These are phyloP conservation scores for Trichoderma guizhouense DNA, from an alignment of 2,329 filamentous ascomycete genomes.

Conservation along the genomic window DNA sequence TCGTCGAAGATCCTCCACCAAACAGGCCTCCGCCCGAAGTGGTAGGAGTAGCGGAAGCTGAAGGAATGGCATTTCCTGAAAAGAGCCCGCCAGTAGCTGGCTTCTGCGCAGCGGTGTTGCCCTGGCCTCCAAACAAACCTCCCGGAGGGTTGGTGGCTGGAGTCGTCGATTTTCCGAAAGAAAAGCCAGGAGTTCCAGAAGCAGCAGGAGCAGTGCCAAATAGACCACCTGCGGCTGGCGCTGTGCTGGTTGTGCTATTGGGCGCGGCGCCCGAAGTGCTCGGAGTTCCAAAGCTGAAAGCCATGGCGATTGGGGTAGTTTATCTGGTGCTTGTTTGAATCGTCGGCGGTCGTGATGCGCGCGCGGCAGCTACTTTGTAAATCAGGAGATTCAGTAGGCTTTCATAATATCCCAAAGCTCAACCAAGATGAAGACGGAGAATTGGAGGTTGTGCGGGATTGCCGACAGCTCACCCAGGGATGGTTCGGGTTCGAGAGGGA, in stretches of 20 bases:
- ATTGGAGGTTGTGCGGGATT: background rate
- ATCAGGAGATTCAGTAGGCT: conserved; percentile 8
- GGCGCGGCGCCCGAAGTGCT: conserved; percentile 33
- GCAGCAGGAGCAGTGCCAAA: conserved; percentile 36
- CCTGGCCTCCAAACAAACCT: conserved; percentile 32
- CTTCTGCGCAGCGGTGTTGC: conserved; percentile 30
- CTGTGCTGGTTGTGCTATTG: conserved; percentile 34
- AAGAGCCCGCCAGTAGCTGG: conserved; percentile 28
- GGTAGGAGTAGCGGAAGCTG: conserved; percentile 30
- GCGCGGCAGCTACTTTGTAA: background rate
- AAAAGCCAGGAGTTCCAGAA: conserved; percentile 36
- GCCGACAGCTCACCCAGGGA: conserved; percentile 8
- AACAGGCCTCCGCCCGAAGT: conserved; percentile 28
- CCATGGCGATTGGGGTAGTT: conserved; percentile 30
- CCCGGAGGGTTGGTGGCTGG: conserved; percentile 29
- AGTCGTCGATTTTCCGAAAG: conserved; percentile 36
- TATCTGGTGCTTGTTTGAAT: background rate
- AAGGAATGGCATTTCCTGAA: conserved; percentile 25
- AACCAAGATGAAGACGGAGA: background rate
- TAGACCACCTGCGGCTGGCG: conserved; percentile 39
- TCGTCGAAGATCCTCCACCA: conserved; percentile 27
- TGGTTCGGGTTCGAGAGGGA: background rate
- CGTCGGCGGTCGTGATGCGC: conserved; percentile 11
- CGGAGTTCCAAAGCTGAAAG: conserved; percentile 38
- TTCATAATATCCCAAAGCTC: conserved; percentile 13